phyloP scores from a whole-genome alignment of 768 basidiomycete species.

The Tricholoma matsutake region DNA sequence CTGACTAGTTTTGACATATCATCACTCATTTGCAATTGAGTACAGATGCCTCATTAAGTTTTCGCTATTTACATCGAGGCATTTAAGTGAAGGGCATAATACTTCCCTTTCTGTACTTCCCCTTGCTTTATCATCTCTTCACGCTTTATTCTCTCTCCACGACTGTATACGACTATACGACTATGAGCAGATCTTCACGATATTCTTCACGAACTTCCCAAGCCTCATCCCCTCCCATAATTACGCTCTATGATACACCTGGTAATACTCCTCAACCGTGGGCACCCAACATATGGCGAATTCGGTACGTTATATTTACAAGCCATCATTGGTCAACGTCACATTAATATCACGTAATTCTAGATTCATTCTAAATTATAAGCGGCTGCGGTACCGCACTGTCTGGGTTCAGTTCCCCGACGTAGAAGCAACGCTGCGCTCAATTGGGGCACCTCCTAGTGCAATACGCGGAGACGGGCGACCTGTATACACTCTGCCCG shows the following conservation, averaged over 20 bases:
- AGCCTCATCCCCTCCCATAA: constrained; percentile 37
- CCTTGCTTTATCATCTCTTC: not conserved
- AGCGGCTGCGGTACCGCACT: constrained; percentile 67
- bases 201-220: constrained; percentile 12
- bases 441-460: constrained; percentile 59
- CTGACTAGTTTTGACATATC: constrained; percentile 7
- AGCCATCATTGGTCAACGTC: not conserved
- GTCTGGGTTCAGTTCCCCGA: constrained; percentile 70
- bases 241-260: constrained; percentile 66
- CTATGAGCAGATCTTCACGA: constrained; percentile 12
- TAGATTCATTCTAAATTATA: constrained; percentile 76
- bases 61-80: not conserved
- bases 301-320: constrained; percentile 42
- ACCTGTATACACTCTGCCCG: constrained; percentile 66
- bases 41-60: not conserved
- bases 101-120: not conserved
- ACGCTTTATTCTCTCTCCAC: not conserved
- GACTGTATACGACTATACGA: not conserved
- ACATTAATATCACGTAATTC: not conserved
- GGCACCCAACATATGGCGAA: constrained; percentile 75
- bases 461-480: constrained; percentile 51
- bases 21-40: constrained; percentile 1
- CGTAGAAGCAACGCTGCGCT: constrained; percentile 56
- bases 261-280: constrained; percentile 63
- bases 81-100: constrained; percentile 1